These are phyloP conservation scores for Nicotiana tomentosiformis DNA, from an alignment of 257 asterid genomes.

Conservation along the genomic window DNA sequence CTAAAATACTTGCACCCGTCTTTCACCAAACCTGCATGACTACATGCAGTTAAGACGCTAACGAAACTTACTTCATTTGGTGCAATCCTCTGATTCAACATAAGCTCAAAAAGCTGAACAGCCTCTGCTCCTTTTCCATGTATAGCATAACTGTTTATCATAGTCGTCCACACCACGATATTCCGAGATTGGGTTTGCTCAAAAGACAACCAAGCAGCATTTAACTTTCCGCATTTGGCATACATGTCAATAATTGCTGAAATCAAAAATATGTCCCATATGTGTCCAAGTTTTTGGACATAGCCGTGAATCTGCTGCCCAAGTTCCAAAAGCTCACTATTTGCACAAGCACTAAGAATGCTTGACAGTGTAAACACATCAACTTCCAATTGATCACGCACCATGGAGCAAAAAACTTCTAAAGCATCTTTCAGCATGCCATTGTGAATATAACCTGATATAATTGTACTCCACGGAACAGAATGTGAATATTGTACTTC, in stretches of 20 bases:
- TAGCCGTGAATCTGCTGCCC: constrained; percentile 70
- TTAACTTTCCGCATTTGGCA: constrained; percentile 67
- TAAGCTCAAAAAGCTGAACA: constrained; percentile 43
- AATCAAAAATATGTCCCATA: constrained; percentile 36
- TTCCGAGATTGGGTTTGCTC: constrained; percentile 34
- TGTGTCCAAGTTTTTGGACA: constrained; percentile 49
- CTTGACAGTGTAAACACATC: constrained; percentile 55
- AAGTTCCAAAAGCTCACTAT: constrained; percentile 42
- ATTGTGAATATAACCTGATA: constrained; percentile 56
- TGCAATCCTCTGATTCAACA: constrained; percentile 40
- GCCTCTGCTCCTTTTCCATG: constrained; percentile 66
- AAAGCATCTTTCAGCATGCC: constrained; percentile 54
- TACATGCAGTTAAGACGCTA: constrained; percentile 61
- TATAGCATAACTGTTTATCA: constrained; percentile 56
- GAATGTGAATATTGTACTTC: constrained; percentile 17
- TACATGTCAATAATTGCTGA: constrained; percentile 73
- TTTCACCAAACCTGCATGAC: constrained; percentile 66
- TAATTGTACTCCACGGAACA: constrained; percentile 52
- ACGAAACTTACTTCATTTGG: constrained; percentile 65
- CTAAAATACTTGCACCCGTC: constrained; percentile 65
- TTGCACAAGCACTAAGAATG: constrained; percentile 45
- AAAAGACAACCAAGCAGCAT: constrained; percentile 43
- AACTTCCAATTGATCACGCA: constrained; percentile 31
- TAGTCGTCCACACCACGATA: constrained; percentile 57
- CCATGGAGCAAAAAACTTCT: constrained; percentile 41